phyloP scores from a whole-genome alignment of 306 rosid species.

The Medicago arabica region DNA sequence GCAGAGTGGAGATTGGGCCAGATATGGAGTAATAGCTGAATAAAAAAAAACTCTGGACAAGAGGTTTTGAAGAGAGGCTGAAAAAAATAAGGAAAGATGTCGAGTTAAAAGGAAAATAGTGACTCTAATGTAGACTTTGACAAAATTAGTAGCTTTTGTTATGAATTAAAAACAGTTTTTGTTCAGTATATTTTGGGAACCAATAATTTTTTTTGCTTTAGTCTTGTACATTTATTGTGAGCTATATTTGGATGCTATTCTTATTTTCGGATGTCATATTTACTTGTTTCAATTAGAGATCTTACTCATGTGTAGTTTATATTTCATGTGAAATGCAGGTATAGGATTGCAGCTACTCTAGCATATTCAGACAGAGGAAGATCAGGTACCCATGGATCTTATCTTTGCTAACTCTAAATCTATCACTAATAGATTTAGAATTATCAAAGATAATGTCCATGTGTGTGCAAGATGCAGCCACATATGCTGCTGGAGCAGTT shows the following conservation, averaged over 20 bases:
- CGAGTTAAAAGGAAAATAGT: no score
- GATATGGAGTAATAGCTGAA: slow-evolving; percentile 19
- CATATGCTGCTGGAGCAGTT: slow-evolving; percentile 86
- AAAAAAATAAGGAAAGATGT: no score
- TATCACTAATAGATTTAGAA: slow-evolving; percentile 56
- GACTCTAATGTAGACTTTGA: no score
- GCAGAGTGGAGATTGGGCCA: slow-evolving; percentile 23
- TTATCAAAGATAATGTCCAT: slow-evolving; percentile 76
- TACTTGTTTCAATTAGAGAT: slow-evolving; percentile 32
- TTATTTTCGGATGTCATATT: slow-evolving; percentile 11
- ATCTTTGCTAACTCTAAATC: no score
- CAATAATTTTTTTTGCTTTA: no score
- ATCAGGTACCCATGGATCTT: slow-evolving; percentile 50
- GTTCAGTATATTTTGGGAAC: no score
- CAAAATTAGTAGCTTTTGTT: no score
- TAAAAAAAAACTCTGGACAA: background rate
- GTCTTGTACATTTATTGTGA: no score
- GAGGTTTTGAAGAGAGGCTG: slow-evolving; percentile 27
- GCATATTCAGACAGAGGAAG: slow-evolving; percentile 62
- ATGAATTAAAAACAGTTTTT: no score
- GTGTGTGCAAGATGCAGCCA: slow-evolving; percentile 79
- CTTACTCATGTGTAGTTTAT: slow-evolving; percentile 34
- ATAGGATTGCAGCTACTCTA: slow-evolving; percentile 66
- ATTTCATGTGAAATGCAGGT: slow-evolving; percentile 79
- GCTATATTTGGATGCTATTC: no score